Percentiles rank a stretch among this genome's conserved stretches.
phyloP scores from a whole-genome alignment of 2,329 filamentous ascomycete genomes.

The Fusarium coffeatum region DNA sequence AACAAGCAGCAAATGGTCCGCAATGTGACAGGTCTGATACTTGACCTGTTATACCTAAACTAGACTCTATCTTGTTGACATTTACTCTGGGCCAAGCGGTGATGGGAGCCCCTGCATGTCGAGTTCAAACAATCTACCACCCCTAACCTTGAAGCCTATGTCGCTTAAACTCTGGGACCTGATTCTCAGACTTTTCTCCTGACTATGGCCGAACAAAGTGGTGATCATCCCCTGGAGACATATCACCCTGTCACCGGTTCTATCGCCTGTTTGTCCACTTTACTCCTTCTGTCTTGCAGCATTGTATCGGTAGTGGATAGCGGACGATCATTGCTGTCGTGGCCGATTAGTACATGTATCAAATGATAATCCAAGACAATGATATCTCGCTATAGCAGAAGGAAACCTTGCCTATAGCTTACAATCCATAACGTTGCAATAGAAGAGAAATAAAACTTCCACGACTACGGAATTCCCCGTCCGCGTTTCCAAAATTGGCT shows the following conservation, averaged over 20 bases:
- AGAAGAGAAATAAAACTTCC: not conserved
- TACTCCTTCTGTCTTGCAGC: not conserved
- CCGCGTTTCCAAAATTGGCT: not conserved
- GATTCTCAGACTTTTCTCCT: conserved; percentile 4
- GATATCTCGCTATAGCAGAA: not conserved
- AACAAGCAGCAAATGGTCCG: not conserved
- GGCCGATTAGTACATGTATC: not conserved
- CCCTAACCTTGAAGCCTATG: not conserved
- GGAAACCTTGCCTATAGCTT: not conserved
- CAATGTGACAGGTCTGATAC: not conserved
- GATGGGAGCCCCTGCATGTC: not conserved
- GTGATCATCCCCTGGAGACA: not conserved
- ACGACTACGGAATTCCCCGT: not conserved
- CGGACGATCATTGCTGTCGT: conserved; percentile 1
- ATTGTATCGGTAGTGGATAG: not conserved
- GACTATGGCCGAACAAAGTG: not conserved
- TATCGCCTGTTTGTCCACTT: not conserved
- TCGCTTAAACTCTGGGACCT: not conserved
- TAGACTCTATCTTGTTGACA: not conserved
- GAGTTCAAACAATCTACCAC: not conserved
- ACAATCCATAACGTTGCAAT: not conserved
- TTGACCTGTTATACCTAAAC: not conserved
- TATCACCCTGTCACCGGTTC: not conserved
- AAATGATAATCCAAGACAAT: not conserved
- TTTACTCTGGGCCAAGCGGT: not conserved